Evolutionary conservation across 495 filamentous ascomycete species (phyloP).

Genomic region (Penicillium macrosclerotiorum): DNA sequence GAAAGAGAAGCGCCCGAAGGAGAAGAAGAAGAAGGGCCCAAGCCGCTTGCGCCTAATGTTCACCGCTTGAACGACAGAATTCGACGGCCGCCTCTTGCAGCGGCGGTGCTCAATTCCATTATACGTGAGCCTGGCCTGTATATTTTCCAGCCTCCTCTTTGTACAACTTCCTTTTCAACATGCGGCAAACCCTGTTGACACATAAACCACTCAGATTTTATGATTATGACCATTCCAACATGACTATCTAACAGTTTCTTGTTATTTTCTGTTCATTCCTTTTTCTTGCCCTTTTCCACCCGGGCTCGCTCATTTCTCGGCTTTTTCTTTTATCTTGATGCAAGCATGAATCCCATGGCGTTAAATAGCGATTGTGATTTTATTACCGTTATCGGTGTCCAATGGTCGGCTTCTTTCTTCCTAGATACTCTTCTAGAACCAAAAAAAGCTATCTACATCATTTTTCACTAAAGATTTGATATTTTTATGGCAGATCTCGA

Average conservation of each 20-base stretch:
- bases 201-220: neutral
- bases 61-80: constrained; percentile 23
- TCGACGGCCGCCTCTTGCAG: neutral
- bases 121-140: neutral
- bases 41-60: constrained; percentile 47
- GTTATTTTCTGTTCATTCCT: neutral
- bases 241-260: too few relatives aligned
- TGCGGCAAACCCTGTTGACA: neutral
- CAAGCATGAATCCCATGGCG: constrained; percentile 1
- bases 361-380: neutral
- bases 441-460: neutral
- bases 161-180: constrained; percentile 4
- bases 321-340: neutral
- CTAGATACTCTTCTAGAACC: neutral
- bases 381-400: neutral
- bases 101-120: too few relatives aligned
- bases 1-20: constrained; percentile 33
- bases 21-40: constrained; percentile 41
- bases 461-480: too few relatives aligned
- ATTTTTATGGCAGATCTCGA: too few relatives aligned
- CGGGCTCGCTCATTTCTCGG: too few relatives aligned
- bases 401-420: neutral
- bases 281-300: neutral
- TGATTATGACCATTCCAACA: constrained; percentile 11
- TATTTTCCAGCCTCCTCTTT: neutral